These are phyloP conservation scores for Gossypium ekmanianum DNA, from an alignment of 345 rosid genomes.

Conservation along the genomic window DNA sequence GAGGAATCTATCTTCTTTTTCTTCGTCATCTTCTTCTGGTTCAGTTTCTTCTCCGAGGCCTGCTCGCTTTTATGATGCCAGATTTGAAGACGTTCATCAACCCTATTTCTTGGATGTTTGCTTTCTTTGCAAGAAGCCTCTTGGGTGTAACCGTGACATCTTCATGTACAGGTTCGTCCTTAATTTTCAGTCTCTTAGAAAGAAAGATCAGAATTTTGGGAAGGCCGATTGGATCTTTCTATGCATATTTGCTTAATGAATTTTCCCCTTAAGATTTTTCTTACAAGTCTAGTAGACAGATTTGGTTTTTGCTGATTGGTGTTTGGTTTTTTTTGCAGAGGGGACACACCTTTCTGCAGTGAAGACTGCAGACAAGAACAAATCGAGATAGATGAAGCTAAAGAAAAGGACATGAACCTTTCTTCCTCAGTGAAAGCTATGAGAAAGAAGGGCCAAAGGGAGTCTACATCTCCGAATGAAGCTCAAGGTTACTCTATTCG, in stretches of 20 bases:
- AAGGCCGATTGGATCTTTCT: neutral
- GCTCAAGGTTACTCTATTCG: conserved; percentile 32
- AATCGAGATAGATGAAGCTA: conserved; percentile 63
- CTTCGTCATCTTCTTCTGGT: conserved; percentile 16
- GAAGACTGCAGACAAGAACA: conserved; percentile 84
- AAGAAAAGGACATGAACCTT: conserved; percentile 50
- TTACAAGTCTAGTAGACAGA: neutral
- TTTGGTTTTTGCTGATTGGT: conserved; percentile 13
- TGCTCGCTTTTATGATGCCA: conserved; percentile 44
- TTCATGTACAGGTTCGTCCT: conserved; percentile 59
- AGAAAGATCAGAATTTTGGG: neutral
- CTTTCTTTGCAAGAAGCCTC: conserved; percentile 51
- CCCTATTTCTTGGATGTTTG: conserved; percentile 58
- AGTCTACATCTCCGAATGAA: conserved; percentile 35
- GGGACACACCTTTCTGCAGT: conserved; percentile 85
- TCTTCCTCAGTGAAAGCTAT: conserved; percentile 66
- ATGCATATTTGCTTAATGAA: neutral
- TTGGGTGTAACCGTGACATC: conserved; percentile 54
- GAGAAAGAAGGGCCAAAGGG: conserved; percentile 44
- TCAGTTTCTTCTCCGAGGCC: conserved; percentile 43
- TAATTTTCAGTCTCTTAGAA: neutral
- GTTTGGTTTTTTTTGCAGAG: conserved; percentile 39
- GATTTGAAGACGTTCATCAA: conserved; percentile 41
- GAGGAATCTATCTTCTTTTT: conserved; percentile 26
- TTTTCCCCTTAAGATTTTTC: neutral